Conservation (phyloP, 306 rosid species). For the Dicorynia guianensis region DNA sequence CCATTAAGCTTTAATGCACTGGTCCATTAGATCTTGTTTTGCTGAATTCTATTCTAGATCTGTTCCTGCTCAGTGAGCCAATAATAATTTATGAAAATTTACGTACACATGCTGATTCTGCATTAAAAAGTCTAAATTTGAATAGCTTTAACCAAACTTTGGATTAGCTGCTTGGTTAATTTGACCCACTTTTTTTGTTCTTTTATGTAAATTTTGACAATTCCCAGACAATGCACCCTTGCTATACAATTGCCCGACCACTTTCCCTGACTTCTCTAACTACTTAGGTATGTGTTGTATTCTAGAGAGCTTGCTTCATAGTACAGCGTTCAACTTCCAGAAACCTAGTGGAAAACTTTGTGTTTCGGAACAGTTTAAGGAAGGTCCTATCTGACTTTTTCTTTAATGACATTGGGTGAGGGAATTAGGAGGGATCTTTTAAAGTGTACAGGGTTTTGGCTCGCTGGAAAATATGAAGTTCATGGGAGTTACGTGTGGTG, state of each 20-base stretch:
- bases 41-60: conserved; percentile 17
- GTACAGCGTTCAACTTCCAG: not conserved
- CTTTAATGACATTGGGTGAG: no score
- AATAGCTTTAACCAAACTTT: conserved; percentile 21
- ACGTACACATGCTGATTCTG: not conserved
- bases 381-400: no score
- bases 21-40: conserved; percentile 22
- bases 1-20: conserved; percentile 1
- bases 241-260: not conserved
- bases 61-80: conserved; percentile 10
- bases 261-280: not conserved
- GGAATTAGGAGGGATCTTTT: no score
- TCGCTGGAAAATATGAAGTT: no score
- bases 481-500: no score
- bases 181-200: not conserved
- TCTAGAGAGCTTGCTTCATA: not conserved
- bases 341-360: no score
- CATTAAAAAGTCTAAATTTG: conserved; percentile 1
- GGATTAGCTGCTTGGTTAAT: not conserved
- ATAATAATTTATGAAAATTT: conserved; percentile 12
- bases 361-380: no score
- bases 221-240: not conserved
- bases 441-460: no score
- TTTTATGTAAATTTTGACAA: conserved; percentile 2
- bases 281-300: not conserved